phyloP scores from a whole-genome alignment of 78 protist genomes.

The Salpingoeca rosetta region DNA sequence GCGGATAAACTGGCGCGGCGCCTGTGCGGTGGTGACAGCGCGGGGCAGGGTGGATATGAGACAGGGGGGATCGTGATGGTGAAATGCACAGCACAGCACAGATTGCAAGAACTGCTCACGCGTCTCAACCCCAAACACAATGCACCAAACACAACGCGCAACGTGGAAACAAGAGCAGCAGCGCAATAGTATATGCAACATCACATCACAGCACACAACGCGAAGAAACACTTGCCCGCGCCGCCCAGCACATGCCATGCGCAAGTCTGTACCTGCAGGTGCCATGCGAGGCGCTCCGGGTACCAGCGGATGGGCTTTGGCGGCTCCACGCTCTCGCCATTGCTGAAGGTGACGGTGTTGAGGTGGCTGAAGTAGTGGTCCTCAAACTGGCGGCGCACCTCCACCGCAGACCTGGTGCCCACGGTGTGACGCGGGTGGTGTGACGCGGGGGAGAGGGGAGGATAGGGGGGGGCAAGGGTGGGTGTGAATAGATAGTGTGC shows the following conservation, averaged over 20 bases:
- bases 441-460: not conserved
- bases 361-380: slow-evolving; percentile 4
- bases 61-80: no score
- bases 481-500: not conserved
- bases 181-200: not conserved
- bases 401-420: not conserved
- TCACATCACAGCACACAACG: not conserved
- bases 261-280: not conserved
- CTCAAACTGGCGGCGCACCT: not conserved
- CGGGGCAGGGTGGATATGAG: no score
- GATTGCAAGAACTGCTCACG: no score
- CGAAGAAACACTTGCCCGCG: not conserved
- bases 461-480: not conserved
- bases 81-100: no score
- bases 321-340: not conserved
- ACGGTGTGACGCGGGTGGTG: not conserved
- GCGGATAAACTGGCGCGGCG: not conserved
- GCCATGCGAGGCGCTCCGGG: slow-evolving; percentile 21
- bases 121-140: no score
- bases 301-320: not conserved
- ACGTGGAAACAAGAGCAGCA: no score
- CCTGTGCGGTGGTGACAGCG: not conserved
- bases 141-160: no score
- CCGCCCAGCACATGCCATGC: not conserved
- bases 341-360: not conserved